Conservation (phyloP, 192 early-diverging fungal genomes). For the Helicostylum pulchrum region DNA sequence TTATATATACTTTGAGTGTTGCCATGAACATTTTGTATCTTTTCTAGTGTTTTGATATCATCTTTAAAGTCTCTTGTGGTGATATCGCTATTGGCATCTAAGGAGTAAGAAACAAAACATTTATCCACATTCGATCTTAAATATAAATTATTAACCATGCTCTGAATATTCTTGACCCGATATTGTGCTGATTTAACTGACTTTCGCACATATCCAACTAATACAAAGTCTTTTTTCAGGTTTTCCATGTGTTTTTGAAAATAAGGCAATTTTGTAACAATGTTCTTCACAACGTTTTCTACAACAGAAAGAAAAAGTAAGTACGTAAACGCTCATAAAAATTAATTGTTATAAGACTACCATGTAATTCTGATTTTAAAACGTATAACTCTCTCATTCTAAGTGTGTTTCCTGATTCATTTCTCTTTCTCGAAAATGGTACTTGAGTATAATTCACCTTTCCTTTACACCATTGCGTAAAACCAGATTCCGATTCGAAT, state of each 20-base stretch:
- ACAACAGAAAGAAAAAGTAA: constrained; percentile 10
- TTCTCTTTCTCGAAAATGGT: background rate
- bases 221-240: constrained; percentile 5
- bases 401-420: constrained; percentile 2
- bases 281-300: constrained; percentile 6
- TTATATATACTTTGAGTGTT: constrained; percentile 8
- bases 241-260: constrained; percentile 8
- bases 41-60: background rate
- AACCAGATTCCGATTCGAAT: background rate
- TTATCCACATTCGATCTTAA: constrained; percentile 8
- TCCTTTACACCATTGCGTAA: constrained; percentile 2
- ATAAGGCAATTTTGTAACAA: background rate
- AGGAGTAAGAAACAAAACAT: constrained; percentile 4
- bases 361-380: constrained; percentile 5
- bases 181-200: constrained; percentile 2
- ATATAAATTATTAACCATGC: constrained; percentile 3
- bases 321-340: constrained; percentile 10
- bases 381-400: constrained; percentile 5
- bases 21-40: constrained; percentile 1
- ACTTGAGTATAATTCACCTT: constrained; percentile 10
- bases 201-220: constrained; percentile 4
- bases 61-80: background rate
- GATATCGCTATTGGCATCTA: too few relatives aligned
- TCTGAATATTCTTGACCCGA: background rate
- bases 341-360: constrained; percentile 3